Conservation (phyloP, 345 rosid genomes). For the Adansonia digitata region DNA sequence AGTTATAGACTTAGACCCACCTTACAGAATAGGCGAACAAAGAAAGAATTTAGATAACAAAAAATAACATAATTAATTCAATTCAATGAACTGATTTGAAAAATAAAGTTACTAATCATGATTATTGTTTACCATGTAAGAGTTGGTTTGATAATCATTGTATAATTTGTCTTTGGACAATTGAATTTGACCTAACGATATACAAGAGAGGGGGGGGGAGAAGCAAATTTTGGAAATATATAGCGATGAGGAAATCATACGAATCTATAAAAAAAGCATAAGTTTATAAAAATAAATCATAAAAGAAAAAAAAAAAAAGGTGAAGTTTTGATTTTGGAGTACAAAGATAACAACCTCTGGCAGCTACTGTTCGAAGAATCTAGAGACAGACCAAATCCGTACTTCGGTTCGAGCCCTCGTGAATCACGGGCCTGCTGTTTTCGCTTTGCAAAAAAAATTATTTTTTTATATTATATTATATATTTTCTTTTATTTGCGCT, state of each 20-base stretch:
- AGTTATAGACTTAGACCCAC: too few species aligned
- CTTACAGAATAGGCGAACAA: not conserved
- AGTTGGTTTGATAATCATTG: too few species aligned
- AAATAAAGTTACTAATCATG: too few species aligned
- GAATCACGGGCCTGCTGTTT: not conserved
- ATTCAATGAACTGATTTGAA: too few species aligned
- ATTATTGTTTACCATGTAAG: too few species aligned
- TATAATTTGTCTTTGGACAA: too few species aligned
- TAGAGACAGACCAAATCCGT: not conserved
- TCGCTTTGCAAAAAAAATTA: not conserved
- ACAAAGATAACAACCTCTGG: not conserved
- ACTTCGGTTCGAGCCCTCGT: not conserved
- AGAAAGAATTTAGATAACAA: not conserved
- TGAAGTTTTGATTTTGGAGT: not conserved
- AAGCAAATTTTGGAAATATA: slow-evolving; percentile 1
- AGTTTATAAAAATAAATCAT: not conserved
- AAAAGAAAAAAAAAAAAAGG: too few species aligned
- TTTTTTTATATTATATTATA: too few species aligned
- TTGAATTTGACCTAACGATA: too few species aligned
- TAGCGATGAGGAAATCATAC: slow-evolving; percentile 13
- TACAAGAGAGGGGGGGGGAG: too few species aligned
- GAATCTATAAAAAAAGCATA: not conserved
- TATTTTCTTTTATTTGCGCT: not conserved
- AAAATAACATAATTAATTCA: not conserved
- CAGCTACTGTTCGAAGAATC: not conserved